A percentile compares a stretch with the other conserved stretches of the same genome.
These are phyloP conservation scores for Starmerella vitae DNA, from an alignment of 805 yeast species.

Conservation along the genomic window DNA sequence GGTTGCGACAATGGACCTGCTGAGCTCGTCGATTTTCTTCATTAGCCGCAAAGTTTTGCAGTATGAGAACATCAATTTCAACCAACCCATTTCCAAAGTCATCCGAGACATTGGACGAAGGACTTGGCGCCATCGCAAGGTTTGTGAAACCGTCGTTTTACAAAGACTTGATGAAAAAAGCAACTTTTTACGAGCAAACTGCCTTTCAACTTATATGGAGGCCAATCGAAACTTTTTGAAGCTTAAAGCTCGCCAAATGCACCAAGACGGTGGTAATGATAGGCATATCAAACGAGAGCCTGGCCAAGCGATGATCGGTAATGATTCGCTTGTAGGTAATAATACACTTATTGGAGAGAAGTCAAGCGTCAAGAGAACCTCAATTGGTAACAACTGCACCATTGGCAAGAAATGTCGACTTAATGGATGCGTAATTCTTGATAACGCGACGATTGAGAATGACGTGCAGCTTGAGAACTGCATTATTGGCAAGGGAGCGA, in stretches of 20 bases:
- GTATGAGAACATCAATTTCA: conserved; percentile 31
- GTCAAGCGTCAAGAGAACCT: conserved; percentile 75
- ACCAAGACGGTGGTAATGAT: background rate
- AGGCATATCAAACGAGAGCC: conserved; percentile 15
- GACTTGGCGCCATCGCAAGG: conserved; percentile 67
- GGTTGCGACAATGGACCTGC: conserved; percentile 58
- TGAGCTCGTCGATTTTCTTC: conserved; percentile 62
- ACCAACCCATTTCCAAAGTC: conserved; percentile 27
- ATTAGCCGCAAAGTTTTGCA: conserved; percentile 42
- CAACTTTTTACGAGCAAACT: conserved; percentile 60
- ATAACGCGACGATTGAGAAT: conserved; percentile 61
- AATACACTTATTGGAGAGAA: conserved; percentile 61
- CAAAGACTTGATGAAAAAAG: conserved; percentile 44
- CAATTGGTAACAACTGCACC: conserved; percentile 57
- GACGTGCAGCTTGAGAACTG: conserved; percentile 67
- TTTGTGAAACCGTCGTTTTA: conserved; percentile 51
- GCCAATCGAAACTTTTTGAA: conserved; percentile 70
- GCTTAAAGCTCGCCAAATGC: conserved; percentile 32
- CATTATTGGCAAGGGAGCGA: conserved; percentile 59
- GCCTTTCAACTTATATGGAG: conserved; percentile 72
- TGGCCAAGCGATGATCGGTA: conserved; percentile 62
- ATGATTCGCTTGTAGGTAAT: conserved; percentile 68
- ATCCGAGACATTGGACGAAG: conserved; percentile 81
- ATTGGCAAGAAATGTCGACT: conserved; percentile 81
- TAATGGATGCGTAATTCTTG: conserved; percentile 70